Conservation (phyloP, 257 asterid species). For the Haberlea rhodopensis region DNA sequence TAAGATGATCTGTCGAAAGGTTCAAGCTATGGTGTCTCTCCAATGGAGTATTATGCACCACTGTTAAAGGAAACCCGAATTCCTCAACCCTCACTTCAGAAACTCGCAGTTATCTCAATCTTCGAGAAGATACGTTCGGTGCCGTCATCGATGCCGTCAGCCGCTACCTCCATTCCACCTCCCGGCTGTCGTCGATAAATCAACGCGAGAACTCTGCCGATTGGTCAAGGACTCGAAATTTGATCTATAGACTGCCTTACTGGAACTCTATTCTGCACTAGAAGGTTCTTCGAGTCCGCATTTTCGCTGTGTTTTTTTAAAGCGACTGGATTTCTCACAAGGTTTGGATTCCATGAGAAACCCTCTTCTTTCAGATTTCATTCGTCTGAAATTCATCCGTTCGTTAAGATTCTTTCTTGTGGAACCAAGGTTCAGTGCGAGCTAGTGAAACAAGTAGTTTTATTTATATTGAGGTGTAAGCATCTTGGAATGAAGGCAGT, state of each 20-base stretch:
- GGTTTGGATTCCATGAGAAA: conserved; percentile 53
- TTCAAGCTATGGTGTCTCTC: no score
- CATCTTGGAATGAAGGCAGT: conserved; percentile 59
- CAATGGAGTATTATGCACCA: conserved; percentile 55
- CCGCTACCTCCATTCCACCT: conserved; percentile 71
- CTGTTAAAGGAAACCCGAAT: conserved; percentile 60
- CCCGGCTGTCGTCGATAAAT: conserved; percentile 78
- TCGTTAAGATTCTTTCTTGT: conserved; percentile 73
- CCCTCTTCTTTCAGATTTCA: conserved; percentile 44
- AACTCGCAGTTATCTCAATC: conserved; percentile 68
- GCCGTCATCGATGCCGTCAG: conserved; percentile 70
- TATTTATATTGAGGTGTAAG: conserved; percentile 60
- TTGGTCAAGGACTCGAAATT: conserved; percentile 75
- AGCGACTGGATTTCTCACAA: conserved; percentile 65
- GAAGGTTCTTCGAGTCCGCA: conserved; percentile 54
- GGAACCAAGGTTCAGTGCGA: conserved; percentile 61
- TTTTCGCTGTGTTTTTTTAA: conserved; percentile 47
- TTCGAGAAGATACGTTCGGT: conserved; percentile 68
- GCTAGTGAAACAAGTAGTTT: conserved; percentile 72
- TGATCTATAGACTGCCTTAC: conserved; percentile 54
- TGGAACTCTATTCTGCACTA: conserved; percentile 88
- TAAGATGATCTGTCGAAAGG: no score
- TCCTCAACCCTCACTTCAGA: conserved; percentile 87
- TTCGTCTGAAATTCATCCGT: conserved; percentile 67
- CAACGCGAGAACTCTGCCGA: conserved; percentile 74